These are phyloP conservation scores for Monosporozyma aquatica DNA, from an alignment of 805 yeast genomes.

Conservation along the genomic window DNA sequence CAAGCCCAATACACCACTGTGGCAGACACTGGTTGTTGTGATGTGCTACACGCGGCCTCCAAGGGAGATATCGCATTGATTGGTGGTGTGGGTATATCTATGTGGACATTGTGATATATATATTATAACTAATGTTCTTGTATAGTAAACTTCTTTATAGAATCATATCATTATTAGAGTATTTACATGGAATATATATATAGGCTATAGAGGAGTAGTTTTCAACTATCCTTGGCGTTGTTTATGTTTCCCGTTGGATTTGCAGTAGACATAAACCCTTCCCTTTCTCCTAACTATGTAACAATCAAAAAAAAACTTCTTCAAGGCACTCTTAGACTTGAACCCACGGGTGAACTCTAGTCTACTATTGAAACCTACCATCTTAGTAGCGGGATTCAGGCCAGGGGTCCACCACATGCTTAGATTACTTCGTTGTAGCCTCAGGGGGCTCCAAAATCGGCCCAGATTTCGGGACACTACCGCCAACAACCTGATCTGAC, in stretches of 20 bases:
- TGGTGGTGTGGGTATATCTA: conserved; percentile 80
- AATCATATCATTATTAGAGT: not conserved
- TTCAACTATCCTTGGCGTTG: conserved; percentile 71
- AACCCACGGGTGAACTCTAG: conserved; percentile 61
- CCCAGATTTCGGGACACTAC: too few species aligned
- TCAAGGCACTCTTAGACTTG: conserved; percentile 87
- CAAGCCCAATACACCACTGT: conserved; percentile 60
- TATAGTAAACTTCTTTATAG: not conserved
- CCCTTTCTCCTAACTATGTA: conserved; percentile 93
- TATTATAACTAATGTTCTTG: not conserved
- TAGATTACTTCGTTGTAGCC: too few species aligned
- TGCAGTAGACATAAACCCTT: conserved; percentile 85
- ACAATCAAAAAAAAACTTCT: conserved; percentile 88
- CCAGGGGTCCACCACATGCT: not conserved
- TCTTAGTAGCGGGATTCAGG: too few species aligned
- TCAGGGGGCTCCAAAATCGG: too few species aligned
- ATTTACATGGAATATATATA: conserved; percentile 1
- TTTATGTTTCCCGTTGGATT: conserved; percentile 85
- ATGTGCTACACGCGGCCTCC: conserved; percentile 28
- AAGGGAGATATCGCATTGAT: conserved; percentile 31
- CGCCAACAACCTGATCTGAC: too few species aligned
- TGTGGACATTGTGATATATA: conserved; percentile 30
- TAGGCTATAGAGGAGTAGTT: not conserved
- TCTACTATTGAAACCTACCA: too few species aligned
- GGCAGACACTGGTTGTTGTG: conserved; percentile 83